Evolutionary conservation across 805 yeast genomes (phyloP), one percentile per base, ranked within the genome.

Genomic region (Cyberlindnera misumaiensis): DNA sequence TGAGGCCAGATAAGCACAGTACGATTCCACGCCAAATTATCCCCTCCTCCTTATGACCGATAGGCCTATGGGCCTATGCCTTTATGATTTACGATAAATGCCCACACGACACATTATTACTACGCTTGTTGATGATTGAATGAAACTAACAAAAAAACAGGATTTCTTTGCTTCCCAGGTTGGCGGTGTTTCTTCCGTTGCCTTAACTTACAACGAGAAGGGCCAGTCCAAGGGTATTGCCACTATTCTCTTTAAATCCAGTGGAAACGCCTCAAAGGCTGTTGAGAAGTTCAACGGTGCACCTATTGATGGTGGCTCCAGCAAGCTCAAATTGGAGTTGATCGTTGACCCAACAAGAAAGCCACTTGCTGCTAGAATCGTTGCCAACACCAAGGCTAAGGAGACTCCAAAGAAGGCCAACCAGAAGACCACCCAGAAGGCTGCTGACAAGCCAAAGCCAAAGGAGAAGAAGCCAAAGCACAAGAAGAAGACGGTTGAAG

Each of bases 161-260:
- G 95, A 87, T 65, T 93, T 87, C 65, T 89, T 93, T 65, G 75
- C 79, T 54, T 70, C 82, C 44, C 87, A 84, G 65, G 75, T 93
- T 49, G 98, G 98, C 52, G 85, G 88, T 48, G 86, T 90, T 52
- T 68, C 67, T 49, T 71, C 73, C 46, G 81, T 84, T 59, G 67
- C 75, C 39, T 73, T 87, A 56, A 72, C 81, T 52, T 93, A 84
- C 72, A 87, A 86, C 59, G 86, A 81, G 64, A 79, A 74, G 60
- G 98, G 97, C 38, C 78, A 78, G 63, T 86, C 95, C 48, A 83
- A 83, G 47, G 98, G 98, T 64, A 76, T 80, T 67, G 96, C 95
- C 46, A 87, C 93, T 41, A 75, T 93, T 54, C 70, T 80, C 42
- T 93, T 93, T 71, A 77, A 68, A 56, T 69, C 71, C 42, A 61